These are phyloP conservation scores for Suaeda aralocaspica DNA, from an alignment of 148 eudicot genomes.

Conservation along the genomic window DNA sequence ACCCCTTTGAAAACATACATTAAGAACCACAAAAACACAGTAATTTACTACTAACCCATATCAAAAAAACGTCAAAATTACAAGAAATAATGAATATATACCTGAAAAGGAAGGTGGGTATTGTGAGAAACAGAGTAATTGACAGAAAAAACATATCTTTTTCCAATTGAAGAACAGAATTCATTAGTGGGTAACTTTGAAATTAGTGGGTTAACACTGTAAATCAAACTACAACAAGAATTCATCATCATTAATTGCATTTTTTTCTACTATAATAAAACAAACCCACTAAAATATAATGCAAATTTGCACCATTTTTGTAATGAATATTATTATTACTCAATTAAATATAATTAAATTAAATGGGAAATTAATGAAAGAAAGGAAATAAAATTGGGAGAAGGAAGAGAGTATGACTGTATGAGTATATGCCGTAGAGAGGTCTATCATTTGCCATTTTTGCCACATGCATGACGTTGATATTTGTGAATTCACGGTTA, in stretches of 20 bases:
- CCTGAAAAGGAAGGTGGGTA: conserved; percentile 24
- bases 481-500: not conserved
- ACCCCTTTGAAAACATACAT: not conserved
- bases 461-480: not conserved
- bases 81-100: not conserved
- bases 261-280: not conserved
- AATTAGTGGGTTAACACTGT: not conserved
- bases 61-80: not conserved
- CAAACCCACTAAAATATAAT: not conserved
- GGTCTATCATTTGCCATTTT: not conserved
- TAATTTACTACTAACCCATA: not conserved
- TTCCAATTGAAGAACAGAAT: conserved; percentile 3
- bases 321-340: too few species aligned
- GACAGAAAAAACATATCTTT: not conserved
- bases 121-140: conserved; percentile 11
- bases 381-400: too few species aligned
- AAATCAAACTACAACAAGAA: conserved; percentile 15
- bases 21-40: not conserved
- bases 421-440: conserved; percentile 14
- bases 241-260: not conserved
- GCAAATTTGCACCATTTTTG: not conserved
- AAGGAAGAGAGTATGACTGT: too few species aligned
- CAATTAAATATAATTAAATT: too few species aligned
- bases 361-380: too few species aligned
- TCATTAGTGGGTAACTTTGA: conserved; percentile 12